Conservation (phyloP, 352 stramenopile species). For the Albugo candida region DNA sequence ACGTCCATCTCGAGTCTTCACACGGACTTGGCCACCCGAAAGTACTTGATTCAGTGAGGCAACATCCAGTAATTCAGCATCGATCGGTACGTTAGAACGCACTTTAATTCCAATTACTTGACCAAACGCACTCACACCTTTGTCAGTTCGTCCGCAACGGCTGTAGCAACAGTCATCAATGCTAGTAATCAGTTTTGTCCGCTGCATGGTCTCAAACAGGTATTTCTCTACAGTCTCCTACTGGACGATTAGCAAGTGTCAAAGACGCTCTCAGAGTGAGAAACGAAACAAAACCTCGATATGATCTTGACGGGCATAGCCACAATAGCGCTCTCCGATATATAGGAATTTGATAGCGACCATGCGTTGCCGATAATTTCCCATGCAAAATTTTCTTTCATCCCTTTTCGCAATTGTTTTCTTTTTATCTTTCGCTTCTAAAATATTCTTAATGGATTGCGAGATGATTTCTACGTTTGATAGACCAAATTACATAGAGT, state of each 20-base stretch:
- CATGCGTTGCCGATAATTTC: constrained; percentile 47
- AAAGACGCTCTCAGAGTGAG: neutral
- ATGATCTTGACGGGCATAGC: constrained; percentile 77
- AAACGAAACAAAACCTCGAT: constrained; percentile 24
- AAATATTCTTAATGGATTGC: too few species aligned
- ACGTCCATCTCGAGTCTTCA: constrained; percentile 30
- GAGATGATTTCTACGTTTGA: too few species aligned
- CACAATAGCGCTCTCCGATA: constrained; percentile 70
- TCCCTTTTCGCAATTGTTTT: constrained; percentile 16
- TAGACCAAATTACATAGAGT: too few species aligned
- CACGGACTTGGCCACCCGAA: constrained; percentile 37
- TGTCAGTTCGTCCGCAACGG: constrained; percentile 93
- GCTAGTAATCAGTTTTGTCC: constrained; percentile 80
- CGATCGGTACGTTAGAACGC: constrained; percentile 51
- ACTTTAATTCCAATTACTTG: constrained; percentile 55
- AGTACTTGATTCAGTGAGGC: constrained; percentile 44
- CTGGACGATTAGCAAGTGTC: constrained; percentile 1
- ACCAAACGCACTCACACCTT: constrained; percentile 83
- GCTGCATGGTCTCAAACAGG: constrained; percentile 86
- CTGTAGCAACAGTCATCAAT: constrained; percentile 79
- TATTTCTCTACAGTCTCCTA: constrained; percentile 83
- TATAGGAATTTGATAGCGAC: constrained; percentile 77
- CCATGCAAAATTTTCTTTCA: constrained; percentile 25
- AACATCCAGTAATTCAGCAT: constrained; percentile 36
- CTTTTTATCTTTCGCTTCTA: constrained; percentile 13